Evolutionary conservation across 345 rosid genomes (phyloP).

Genomic region (Eucalyptus melliodora): DNA sequence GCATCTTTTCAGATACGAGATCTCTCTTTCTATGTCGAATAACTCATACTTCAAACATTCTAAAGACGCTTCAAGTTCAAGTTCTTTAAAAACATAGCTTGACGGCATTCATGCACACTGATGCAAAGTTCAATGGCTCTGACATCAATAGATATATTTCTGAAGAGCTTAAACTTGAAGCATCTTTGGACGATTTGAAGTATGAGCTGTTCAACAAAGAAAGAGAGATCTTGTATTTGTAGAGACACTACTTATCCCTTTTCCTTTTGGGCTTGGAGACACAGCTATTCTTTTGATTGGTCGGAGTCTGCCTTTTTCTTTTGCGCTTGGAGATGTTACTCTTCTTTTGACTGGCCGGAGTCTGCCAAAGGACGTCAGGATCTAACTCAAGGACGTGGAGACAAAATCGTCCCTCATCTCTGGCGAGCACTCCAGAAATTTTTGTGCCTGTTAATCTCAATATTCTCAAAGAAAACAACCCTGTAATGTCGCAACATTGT

Average conservation of each 20-base stretch:
- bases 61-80: neutral
- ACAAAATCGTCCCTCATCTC: neutral
- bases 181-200: neutral
- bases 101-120: neutral
- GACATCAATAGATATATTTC: neutral
- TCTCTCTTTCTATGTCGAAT: neutral
- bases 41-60: rapidly evolving
- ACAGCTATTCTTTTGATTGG: neutral
- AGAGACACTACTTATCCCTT: neutral
- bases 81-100: neutral
- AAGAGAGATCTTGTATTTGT: no score
- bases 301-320: no score
- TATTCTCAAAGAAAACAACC: no score
- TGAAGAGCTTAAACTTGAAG: neutral
- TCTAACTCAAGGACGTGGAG: no score
- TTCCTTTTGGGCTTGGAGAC: neutral
- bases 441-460: neutral
- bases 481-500: neutral
- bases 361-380: no score
- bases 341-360: no score
- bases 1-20: neutral
- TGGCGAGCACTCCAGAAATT: neutral
- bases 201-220: no score
- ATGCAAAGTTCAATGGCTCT: neutral
- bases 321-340: neutral